phyloP scores from a whole-genome alignment of 164 flowering plant genomes.

The Platanus orientalis region DNA sequence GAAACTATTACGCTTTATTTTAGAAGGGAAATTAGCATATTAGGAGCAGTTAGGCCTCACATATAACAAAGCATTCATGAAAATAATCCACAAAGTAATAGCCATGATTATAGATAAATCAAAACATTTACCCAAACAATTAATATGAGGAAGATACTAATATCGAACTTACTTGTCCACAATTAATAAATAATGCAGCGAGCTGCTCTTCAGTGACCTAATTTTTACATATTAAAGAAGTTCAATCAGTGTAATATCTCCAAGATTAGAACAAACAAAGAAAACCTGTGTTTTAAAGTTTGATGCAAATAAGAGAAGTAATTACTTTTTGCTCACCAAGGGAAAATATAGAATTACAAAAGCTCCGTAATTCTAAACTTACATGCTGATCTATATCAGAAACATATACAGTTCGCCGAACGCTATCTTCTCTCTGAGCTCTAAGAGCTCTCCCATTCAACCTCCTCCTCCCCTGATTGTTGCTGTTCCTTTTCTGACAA shows the following conservation, averaged over 20 bases:
- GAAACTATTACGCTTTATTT: too few relatives aligned
- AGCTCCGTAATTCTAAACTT: constrained; percentile 3
- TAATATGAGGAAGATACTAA: not conserved
- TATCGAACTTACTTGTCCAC: constrained; percentile 63
- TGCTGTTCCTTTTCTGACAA: constrained; percentile 52
- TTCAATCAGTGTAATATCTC: not conserved
- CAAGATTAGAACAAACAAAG: not conserved
- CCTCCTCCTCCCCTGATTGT: constrained; percentile 59
- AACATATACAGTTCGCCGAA: constrained; percentile 93
- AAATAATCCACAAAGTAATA: too few relatives aligned
- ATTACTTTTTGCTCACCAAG: not conserved
- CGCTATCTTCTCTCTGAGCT: constrained; percentile 81
- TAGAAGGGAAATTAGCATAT: too few relatives aligned
- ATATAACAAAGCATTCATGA: not conserved
- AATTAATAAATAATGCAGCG: constrained; percentile 72
- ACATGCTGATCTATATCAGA: constrained; percentile 96
- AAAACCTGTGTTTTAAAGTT: too few relatives aligned
- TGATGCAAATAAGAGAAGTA: not conserved
- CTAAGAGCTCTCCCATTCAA: constrained; percentile 48
- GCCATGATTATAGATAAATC: too few relatives aligned
- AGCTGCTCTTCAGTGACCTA: constrained; percentile 97
- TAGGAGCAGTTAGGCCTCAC: too few relatives aligned
- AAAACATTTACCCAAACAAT: too few relatives aligned
- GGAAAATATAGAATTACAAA: not conserved
- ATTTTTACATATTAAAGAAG: constrained; percentile 5